Evolutionary conservation across 2,329 filamentous ascomycete species (phyloP), one percentile per base, ranked within the genome.

Genomic region (Emergomyces africanus): DNA sequence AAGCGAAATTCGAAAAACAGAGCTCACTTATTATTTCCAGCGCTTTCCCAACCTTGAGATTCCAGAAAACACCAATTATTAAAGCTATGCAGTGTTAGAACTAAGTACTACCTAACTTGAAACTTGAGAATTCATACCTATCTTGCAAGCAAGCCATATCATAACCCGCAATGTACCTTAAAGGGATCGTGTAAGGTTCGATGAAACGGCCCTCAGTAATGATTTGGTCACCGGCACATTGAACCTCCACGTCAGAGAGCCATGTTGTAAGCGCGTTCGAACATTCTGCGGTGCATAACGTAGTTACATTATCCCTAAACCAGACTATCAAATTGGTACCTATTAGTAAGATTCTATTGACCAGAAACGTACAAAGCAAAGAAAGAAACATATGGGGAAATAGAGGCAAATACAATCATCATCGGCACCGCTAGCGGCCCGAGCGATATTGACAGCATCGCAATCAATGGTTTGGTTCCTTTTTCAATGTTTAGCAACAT

Each of bases 401-500:
- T 30, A 3, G 35, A 35, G 25, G 23, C 25, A 44, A 30, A 57
- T 62, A 64, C 63, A 61, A 30, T 63, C 63, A 56, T 55, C 57
- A 37, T 63, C 60, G 28, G 60, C 54, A 23, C 59, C 60, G 28
- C 57, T 59, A 5, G 61, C 59, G 33, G 61, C 63, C 39, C 63
- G 61, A 35, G 53, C 61, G 54, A 62, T 56, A 59, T 59, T 62
- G 15, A 57, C 35, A 42, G 61, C 56, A 35, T 64, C 63, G 57
- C 63, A 64, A 15, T 61, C 57, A 14, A 64, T 50, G 9, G 63
- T 63, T 41, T 62, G 59, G 20, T 64, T 64, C 55, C 63, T 64
- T 37, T n/a, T 37, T 39, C 18, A 15, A 23, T 35, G 14, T n/a
- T 54, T 20, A 49, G 39, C 28, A 39, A 28, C 20, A 20, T 30